Percentiles rank a stretch among this genome's conserved stretches.
Evolutionary conservation across 1,284 basidiomycete species (phyloP).

Genomic region (Trichosporon sp.): DNA sequence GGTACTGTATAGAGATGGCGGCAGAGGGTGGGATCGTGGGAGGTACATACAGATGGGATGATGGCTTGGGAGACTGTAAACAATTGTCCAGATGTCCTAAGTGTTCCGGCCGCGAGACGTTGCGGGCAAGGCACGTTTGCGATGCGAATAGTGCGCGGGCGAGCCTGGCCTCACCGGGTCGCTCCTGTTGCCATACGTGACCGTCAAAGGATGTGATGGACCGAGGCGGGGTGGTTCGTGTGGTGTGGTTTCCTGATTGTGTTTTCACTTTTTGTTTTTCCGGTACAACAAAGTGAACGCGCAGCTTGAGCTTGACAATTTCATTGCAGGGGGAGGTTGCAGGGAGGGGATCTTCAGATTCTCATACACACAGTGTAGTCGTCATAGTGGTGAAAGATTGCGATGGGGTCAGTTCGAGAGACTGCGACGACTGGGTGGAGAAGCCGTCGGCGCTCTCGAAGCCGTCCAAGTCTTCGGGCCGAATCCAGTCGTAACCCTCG

Average conservation of each 20-base stretch:
- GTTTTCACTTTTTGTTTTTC: background rate
- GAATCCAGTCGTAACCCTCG: slow-evolving; percentile 6
- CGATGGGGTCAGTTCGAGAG: background rate
- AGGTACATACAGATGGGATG: background rate
- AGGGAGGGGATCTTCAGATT: background rate
- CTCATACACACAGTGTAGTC: background rate
- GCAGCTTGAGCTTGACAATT: background rate
- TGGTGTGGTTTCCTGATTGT: background rate
- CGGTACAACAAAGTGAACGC: background rate
- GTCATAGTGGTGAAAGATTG: background rate
- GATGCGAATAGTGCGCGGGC: background rate
- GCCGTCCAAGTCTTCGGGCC: slow-evolving; percentile 6
- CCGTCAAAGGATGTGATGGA: background rate
- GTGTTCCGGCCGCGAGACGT: background rate
- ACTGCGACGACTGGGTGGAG: background rate
- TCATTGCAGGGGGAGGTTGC: background rate
- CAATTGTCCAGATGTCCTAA: background rate
- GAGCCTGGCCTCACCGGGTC: background rate
- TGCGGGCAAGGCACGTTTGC: background rate
- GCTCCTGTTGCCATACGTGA: background rate
- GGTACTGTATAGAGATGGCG: background rate
- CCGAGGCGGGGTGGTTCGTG: background rate
- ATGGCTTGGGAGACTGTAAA: background rate
- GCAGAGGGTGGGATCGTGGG: background rate
- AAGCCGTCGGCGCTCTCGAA: background rate